Evolutionary conservation across 2,329 filamentous ascomycete species (phyloP).

Genomic region (Fusarium anthophilum): DNA sequence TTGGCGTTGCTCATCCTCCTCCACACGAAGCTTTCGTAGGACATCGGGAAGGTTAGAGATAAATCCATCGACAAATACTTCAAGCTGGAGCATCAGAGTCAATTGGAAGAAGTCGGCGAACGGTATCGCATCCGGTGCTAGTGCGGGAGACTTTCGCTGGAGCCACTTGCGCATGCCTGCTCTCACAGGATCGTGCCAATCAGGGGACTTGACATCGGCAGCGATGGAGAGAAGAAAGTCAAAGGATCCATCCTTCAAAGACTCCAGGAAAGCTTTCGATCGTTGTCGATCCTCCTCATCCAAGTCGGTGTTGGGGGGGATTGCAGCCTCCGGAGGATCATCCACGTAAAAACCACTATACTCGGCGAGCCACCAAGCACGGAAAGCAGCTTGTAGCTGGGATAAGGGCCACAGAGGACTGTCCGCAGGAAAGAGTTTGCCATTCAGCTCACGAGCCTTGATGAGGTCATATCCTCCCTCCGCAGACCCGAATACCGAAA

Average conservation of each 20-base stretch:
- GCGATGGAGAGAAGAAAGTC: conserved; percentile 90
- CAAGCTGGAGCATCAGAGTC: conserved; percentile 81
- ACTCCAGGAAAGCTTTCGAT: conserved; percentile 77
- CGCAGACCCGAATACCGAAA: conserved; percentile 80
- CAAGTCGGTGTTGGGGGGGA: conserved; percentile 69
- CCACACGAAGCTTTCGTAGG: conserved; percentile 82
- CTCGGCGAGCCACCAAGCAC: conserved; percentile 89
- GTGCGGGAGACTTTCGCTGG: conserved; percentile 78
- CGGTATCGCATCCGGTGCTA: conserved; percentile 72
- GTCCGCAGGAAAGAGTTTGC: conserved; percentile 72
- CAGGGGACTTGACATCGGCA: conserved; percentile 79
- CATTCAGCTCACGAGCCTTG: conserved; percentile 76
- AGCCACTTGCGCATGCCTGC: conserved; percentile 84
- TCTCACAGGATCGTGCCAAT: conserved; percentile 90
- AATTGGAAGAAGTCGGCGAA: conserved; percentile 78
- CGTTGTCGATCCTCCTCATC: conserved; percentile 75
- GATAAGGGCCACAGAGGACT: conserved; percentile 76
- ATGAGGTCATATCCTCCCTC: conserved; percentile 74
- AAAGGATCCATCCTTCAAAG: conserved; percentile 87
- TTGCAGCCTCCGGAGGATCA: conserved; percentile 67
- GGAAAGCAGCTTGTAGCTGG: conserved; percentile 80
- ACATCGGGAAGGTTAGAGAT: conserved; percentile 96
- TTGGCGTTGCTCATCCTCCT: conserved; percentile 88
- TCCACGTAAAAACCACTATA: conserved; percentile 92
- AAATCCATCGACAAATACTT: conserved; percentile 89